A percentile compares a stretch with the other conserved stretches of the same genome.
Conservation (phyloP, 192 early-diverging fungal species). For the Entomortierella lignicola region DNA sequence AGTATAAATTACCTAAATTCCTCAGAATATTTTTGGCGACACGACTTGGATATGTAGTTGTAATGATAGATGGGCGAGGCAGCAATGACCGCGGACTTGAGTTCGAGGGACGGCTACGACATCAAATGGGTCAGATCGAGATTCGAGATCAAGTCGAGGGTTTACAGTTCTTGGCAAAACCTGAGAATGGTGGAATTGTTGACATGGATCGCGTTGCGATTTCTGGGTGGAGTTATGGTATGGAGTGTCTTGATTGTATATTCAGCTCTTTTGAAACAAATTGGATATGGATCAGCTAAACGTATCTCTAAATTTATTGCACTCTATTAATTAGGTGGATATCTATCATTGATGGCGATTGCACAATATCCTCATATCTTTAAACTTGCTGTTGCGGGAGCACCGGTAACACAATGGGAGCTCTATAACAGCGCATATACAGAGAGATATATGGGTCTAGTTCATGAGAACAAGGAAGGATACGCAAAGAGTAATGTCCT, state of each 20-base stretch:
- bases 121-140: slow-evolving; percentile 70
- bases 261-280: too few relatives aligned
- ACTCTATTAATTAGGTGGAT: slow-evolving; percentile 59
- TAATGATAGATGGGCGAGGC: slow-evolving; percentile 76
- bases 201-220: slow-evolving; percentile 73
- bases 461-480: slow-evolving; percentile 55
- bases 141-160: slow-evolving; percentile 72
- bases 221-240: slow-evolving; percentile 79
- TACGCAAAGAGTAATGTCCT: slow-evolving; percentile 67
- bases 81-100: slow-evolving; percentile 69
- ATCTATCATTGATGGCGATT: slow-evolving; percentile 72
- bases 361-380: slow-evolving; percentile 70
- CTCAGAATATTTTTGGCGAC: slow-evolving; percentile 68
- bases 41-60: slow-evolving; percentile 64
- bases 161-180: slow-evolving; percentile 51
- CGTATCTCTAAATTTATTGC: too few relatives aligned
- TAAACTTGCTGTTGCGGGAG: slow-evolving; percentile 73
- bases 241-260: neutral
- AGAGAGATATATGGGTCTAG: slow-evolving; percentile 76
- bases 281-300: too few relatives aligned
- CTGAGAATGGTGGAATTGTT: slow-evolving; percentile 61
- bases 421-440: slow-evolving; percentile 81
- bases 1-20: slow-evolving; percentile 72
- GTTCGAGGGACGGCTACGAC: slow-evolving; percentile 68
- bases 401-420: slow-evolving; percentile 80